Evolutionary conservation across 2,329 filamentous ascomycete species (phyloP), one percentile per base, ranked within the genome.

Genomic region (Colletotrichum higginsianum): DNA sequence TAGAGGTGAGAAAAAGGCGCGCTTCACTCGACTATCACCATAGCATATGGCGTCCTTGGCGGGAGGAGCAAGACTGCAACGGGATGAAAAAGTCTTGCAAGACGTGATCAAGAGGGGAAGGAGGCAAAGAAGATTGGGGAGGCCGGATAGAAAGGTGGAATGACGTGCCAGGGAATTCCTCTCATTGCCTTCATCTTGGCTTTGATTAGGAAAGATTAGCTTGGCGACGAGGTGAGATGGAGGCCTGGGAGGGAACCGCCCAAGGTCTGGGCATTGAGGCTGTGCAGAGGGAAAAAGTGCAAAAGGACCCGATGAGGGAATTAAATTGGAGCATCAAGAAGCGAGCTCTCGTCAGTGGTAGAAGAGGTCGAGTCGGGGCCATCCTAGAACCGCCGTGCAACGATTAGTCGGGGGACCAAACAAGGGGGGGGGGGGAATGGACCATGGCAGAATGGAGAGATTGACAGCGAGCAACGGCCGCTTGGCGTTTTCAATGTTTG

Each of bases 191-290:
- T 68, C 58, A 55, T 49, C 60, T 60, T 72, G 65, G 66, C 46
- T 55, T 46, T 69, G 65, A 64, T 72, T 72, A 35, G 64, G 64
- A 38, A 68, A 58, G 55, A 71, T 62, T 71, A 44, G 65, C 46
- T 69, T 58, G 66, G 46, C 65, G 35, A 60, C 23, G 53, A 57
- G 53, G 55, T 60, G 69, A 63, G 53, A 62, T 38, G 35, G 35
- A 38, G 35, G 35, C 35, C 35, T 38, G 44, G 60, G 65, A 68
- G 58, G 52, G 68, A 72, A 60, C 69, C 66, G 66, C 69, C 62
- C 69, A 53, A 46, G 47, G 65, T 55, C 66, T 72, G 69, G 69
- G 65, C 66, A 72, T 72, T 72, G 69, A 69, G 69, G 69, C 69
- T 69, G 69, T 72, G 69, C 69, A 72, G 50, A 62, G 38, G 56